Evolutionary conservation across 768 basidiomycete species (phyloP).

Genomic region (Suillus subalutaceus): DNA sequence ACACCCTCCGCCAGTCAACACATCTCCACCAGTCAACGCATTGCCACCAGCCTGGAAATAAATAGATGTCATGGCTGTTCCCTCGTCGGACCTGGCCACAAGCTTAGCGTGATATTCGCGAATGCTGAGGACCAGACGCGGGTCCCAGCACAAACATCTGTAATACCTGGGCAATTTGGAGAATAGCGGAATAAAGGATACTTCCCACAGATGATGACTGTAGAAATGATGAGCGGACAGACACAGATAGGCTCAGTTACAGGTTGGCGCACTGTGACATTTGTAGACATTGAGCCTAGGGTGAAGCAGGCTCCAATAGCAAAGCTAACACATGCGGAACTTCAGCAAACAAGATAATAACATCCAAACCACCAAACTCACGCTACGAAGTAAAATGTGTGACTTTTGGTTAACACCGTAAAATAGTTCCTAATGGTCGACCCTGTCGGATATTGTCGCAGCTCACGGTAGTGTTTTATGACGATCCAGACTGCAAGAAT

Average conservation of each 20-base stretch:
- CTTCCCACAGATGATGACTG: neutral
- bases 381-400: neutral
- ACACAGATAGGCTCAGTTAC: neutral
- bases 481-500: neutral
- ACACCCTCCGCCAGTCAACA: no score
- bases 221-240: neutral
- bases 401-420: neutral
- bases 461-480: neutral
- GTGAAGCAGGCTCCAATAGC: neutral
- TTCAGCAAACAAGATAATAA: neutral
- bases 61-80: neutral
- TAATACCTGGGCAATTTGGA: neutral
- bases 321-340: neutral
- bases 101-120: neutral
- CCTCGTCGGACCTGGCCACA: neutral
- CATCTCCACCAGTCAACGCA: neutral
- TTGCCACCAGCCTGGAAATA: neutral
- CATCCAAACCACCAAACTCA: neutral
- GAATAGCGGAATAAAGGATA: accelerated
- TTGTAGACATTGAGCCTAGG: neutral
- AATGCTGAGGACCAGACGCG: neutral
- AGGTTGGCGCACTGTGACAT: neutral
- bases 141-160: neutral
- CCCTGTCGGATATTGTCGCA: neutral
- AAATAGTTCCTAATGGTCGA: neutral